Evolutionary conservation across 495 filamentous ascomycete genomes (phyloP).

Genomic region (Xylaria flabelliformis): DNA sequence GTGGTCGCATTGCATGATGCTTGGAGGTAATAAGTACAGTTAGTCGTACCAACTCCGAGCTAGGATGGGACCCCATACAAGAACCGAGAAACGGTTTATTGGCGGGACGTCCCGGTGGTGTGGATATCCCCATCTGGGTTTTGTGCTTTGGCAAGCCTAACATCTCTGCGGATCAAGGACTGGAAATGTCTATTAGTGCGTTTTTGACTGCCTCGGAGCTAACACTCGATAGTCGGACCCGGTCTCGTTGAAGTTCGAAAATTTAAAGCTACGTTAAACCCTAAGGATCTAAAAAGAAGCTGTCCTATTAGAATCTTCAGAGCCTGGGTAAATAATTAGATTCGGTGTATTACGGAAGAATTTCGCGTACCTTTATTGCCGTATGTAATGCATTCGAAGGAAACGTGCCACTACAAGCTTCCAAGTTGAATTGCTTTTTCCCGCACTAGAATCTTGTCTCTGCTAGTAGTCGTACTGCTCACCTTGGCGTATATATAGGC

Average conservation of each 20-base stretch:
- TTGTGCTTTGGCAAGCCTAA: constrained; percentile 20
- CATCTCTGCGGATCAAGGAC: not conserved
- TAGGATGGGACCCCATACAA: constrained; percentile 19
- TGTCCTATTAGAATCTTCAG: not conserved
- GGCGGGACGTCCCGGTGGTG: constrained; percentile 30
- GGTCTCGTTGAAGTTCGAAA: not conserved
- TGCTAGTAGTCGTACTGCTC: constrained; percentile 8
- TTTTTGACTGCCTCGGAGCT: not conserved
- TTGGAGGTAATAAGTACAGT: constrained; percentile 15
- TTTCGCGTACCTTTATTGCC: not conserved
- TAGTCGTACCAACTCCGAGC: constrained; percentile 17
- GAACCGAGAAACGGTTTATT: constrained; percentile 29
- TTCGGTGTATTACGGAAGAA: not conserved
- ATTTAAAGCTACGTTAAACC: not conserved
- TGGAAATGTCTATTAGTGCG: not conserved
- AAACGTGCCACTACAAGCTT: constrained; percentile 8
- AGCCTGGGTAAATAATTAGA: not conserved
- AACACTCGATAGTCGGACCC: not conserved
- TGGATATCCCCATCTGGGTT: constrained; percentile 27
- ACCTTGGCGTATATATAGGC: not conserved
- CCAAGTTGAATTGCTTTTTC: not conserved
- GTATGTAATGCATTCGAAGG: not conserved
- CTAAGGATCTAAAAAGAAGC: not conserved
- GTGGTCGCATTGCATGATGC: constrained; percentile 24
- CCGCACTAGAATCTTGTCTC: not conserved